These are phyloP conservation scores for Neopestalotiopsis rosae DNA, from an alignment of 2,329 filamentous ascomycete genomes.

Conservation along the genomic window DNA sequence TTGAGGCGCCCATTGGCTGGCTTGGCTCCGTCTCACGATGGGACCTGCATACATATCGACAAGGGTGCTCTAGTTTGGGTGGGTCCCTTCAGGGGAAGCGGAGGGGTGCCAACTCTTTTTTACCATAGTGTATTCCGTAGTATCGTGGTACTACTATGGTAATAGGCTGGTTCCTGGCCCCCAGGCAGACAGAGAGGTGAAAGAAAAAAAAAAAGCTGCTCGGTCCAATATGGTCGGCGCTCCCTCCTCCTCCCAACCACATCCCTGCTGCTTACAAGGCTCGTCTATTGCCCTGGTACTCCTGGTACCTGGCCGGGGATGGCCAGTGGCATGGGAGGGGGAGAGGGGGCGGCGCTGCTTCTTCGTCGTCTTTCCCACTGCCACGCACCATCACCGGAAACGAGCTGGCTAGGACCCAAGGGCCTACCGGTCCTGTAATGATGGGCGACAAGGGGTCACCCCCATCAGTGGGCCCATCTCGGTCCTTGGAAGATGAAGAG, in stretches of 20 bases:
- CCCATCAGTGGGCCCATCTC: conserved; percentile 6
- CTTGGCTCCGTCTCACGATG: conserved; percentile 34
- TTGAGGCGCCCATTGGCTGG: conserved; percentile 27
- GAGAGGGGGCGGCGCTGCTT: not conserved
- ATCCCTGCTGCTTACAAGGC: not conserved
- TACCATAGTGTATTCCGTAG: not conserved
- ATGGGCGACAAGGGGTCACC: conserved; percentile 8
- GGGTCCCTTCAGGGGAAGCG: conserved; percentile 29
- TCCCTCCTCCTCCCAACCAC: not conserved
- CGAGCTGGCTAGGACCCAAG: conserved; percentile 7
- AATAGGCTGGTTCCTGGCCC: not conserved
- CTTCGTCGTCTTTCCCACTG: not conserved
- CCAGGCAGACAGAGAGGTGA: not conserved
- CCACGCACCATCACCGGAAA: conserved; percentile 5
- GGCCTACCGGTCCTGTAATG: conserved; percentile 15
- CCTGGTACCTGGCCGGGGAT: not conserved
- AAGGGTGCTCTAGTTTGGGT: conserved; percentile 26
- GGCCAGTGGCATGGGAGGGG: not conserved
- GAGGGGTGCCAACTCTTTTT: not conserved
- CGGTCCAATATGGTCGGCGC: conserved; percentile 5
- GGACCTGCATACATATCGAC: conserved; percentile 36
- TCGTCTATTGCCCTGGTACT: not conserved
- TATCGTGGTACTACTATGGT: conserved; percentile 1
- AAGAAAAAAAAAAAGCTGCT: not conserved
- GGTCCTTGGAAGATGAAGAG: conserved; percentile 16